A percentile compares a stretch with the other conserved stretches of the same genome.
phyloP scores from a whole-genome alignment of 2,329 filamentous ascomycete genomes.

The Amauroascus niger region DNA sequence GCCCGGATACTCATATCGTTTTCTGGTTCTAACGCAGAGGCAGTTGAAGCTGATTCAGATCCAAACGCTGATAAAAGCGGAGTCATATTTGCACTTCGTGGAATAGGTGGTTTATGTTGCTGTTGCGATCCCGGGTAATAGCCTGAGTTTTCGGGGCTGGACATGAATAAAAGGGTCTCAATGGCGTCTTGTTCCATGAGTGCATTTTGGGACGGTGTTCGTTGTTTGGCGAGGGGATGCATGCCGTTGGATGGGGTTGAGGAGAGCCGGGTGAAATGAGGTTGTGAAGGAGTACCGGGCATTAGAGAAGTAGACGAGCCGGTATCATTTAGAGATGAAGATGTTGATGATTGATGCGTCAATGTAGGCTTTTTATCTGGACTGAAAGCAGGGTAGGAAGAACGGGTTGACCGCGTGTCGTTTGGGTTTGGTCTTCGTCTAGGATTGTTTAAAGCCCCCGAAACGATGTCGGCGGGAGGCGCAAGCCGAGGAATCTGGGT shows the following conservation, averaged over 20 bases:
- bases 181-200: slow-evolving; percentile 44
- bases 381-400: background rate
- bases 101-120: slow-evolving; percentile 13
- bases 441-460: slow-evolving; percentile 24
- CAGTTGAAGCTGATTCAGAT: slow-evolving; percentile 15
- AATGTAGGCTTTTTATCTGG: slow-evolving; percentile 1
- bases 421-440: slow-evolving; percentile 35
- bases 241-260: slow-evolving; percentile 21
- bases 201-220: slow-evolving; percentile 36
- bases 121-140: slow-evolving; percentile 31
- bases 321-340: slow-evolving; percentile 19
- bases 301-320: slow-evolving; percentile 15
- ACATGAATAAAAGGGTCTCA: slow-evolving; percentile 44
- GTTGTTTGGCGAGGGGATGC: slow-evolving; percentile 22
- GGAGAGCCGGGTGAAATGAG: slow-evolving; percentile 21
- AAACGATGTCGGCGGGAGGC: slow-evolving; percentile 37
- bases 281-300: slow-evolving; percentile 25
- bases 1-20: background rate
- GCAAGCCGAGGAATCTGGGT: slow-evolving; percentile 30
- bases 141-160: slow-evolving; percentile 41
- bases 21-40: slow-evolving; percentile 17
- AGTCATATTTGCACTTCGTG: slow-evolving; percentile 7
- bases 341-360: slow-evolving; percentile 15
- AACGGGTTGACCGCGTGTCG: background rate
- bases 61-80: slow-evolving; percentile 11